Conservation (phyloP, 805 yeast species). For the Yarrowia yakushimensis region DNA sequence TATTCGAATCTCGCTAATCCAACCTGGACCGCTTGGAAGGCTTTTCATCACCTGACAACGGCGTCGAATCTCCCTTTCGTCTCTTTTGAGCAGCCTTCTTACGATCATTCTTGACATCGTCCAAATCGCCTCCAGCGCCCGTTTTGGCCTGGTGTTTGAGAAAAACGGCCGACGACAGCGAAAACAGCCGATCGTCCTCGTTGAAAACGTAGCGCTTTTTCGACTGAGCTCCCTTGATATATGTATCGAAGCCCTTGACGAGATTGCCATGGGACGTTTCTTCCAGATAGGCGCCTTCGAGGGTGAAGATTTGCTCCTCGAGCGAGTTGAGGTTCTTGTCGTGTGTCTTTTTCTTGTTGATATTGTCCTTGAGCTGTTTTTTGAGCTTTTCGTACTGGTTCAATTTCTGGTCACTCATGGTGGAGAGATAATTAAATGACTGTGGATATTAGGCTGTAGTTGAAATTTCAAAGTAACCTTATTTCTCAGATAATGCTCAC, state of each 20-base stretch:
- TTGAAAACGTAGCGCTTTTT: slow-evolving; percentile 47
- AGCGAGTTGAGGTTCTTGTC: slow-evolving; percentile 53
- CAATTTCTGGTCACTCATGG: slow-evolving; percentile 33
- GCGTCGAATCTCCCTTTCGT: not conserved
- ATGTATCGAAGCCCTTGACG: slow-evolving; percentile 86
- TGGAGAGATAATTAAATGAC: not conserved
- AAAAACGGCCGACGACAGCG: slow-evolving; percentile 67
- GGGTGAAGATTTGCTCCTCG: slow-evolving; percentile 75
- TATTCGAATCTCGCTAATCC: not conserved
- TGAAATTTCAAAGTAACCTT: not conserved
- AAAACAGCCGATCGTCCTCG: slow-evolving; percentile 78
- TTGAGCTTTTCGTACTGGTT: slow-evolving; percentile 63
- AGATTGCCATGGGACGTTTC: slow-evolving; percentile 75
- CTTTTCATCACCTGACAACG: slow-evolving; percentile 13
- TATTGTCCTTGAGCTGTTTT: slow-evolving; percentile 59
- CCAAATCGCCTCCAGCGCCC: slow-evolving; percentile 31
- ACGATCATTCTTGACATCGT: slow-evolving; percentile 29
- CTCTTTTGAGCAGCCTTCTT: slow-evolving; percentile 10
- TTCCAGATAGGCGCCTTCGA: slow-evolving; percentile 72
- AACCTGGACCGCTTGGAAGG: slow-evolving; percentile 2
- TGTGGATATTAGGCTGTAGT: not conserved
- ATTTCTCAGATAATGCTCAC: not conserved
- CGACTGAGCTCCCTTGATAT: slow-evolving; percentile 52
- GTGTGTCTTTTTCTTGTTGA: slow-evolving; percentile 58
- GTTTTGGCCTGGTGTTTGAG: slow-evolving; percentile 45